Conservation (phyloP, 1,284 basidiomycete genomes). For the Ganoderma boninense region DNA sequence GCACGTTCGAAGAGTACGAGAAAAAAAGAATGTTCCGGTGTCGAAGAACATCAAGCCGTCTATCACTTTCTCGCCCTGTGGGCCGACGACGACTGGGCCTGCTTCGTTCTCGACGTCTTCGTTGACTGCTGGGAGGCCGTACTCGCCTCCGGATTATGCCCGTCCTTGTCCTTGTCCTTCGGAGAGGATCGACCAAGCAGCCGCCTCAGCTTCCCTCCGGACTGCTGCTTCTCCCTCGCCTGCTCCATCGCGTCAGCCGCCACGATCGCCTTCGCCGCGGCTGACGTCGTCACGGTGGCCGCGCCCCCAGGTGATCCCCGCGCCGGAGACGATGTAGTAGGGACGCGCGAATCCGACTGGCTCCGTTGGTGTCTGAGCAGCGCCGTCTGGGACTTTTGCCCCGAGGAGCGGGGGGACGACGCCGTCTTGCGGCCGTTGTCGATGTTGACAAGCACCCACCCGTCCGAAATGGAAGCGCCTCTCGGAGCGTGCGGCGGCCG, state of each 20-base stretch:
- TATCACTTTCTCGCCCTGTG: neutral
- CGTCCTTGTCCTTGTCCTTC: conserved; percentile 21
- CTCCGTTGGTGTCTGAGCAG: conserved; percentile 36
- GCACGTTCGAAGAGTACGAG: neutral
- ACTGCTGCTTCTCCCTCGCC: conserved; percentile 36
- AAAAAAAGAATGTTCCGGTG: neutral
- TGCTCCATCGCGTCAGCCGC: conserved; percentile 61
- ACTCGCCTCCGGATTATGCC: conserved; percentile 23
- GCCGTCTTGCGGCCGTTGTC: conserved; percentile 46
- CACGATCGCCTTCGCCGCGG: conserved; percentile 66
- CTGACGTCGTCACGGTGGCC: conserved; percentile 46
- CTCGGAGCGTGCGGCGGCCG: conserved; percentile 14
- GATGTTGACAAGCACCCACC: conserved; percentile 75
- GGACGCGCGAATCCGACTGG: conserved; percentile 38
- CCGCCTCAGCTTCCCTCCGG: conserved; percentile 36
- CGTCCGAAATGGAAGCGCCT: conserved; percentile 32
- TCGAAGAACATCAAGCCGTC: neutral
- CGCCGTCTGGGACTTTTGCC: conserved; percentile 14
- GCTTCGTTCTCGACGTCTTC: neutral
- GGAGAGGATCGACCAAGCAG: conserved; percentile 32
- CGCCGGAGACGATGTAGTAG: conserved; percentile 5
- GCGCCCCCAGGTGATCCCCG: conserved; percentile 27
- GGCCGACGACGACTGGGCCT: neutral
- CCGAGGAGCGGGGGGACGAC: conserved; percentile 2
- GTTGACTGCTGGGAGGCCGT: conserved; percentile 7